phyloP scores from a whole-genome alignment of 1,139 yeast species.

The Tardiomyces blankii region DNA sequence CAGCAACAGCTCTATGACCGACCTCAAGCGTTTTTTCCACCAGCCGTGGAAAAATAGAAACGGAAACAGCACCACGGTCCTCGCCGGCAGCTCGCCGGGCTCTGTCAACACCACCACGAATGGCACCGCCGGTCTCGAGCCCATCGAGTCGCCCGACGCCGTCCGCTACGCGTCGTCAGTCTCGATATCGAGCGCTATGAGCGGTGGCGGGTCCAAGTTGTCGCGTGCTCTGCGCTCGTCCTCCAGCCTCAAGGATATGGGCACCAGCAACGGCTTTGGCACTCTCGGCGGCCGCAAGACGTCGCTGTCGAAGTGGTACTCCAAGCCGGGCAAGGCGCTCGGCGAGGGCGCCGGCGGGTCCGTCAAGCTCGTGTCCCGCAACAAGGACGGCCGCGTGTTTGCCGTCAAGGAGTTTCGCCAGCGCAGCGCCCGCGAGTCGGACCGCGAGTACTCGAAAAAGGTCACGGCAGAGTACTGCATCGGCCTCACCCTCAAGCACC shows the following conservation, averaged over 20 bases:
- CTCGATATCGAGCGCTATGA: not conserved
- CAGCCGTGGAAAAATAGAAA: constrained; percentile 15
- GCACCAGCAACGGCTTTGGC: not conserved
- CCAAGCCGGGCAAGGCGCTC: constrained; percentile 71
- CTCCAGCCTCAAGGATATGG: not conserved
- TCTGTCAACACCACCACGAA: not conserved
- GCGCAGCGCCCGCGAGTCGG: constrained; percentile 61
- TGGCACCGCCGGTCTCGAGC: not conserved
- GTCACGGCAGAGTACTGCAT: constrained; percentile 94
- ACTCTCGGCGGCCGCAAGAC: constrained; percentile 12
- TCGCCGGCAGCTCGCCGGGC: not conserved
- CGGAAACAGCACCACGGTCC: not conserved
- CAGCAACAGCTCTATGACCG: constrained; percentile 18
- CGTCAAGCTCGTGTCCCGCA: constrained; percentile 63
- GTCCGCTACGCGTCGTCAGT: not conserved
- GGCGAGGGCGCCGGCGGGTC: constrained; percentile 98
- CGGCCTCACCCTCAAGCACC: constrained; percentile 83
- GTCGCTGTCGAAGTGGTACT: constrained; percentile 64
- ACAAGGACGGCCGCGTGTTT: constrained; percentile 58
- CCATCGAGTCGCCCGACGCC: not conserved
- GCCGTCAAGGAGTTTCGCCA: constrained; percentile 91
- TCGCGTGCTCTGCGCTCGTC: not conserved
- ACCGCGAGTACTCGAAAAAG: constrained; percentile 84
- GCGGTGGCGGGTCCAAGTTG: not conserved
- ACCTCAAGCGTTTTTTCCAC: constrained; percentile 23